Evolutionary conservation across 257 asterid genomes (phyloP).

Genomic region (Scutellaria baicalensis): DNA sequence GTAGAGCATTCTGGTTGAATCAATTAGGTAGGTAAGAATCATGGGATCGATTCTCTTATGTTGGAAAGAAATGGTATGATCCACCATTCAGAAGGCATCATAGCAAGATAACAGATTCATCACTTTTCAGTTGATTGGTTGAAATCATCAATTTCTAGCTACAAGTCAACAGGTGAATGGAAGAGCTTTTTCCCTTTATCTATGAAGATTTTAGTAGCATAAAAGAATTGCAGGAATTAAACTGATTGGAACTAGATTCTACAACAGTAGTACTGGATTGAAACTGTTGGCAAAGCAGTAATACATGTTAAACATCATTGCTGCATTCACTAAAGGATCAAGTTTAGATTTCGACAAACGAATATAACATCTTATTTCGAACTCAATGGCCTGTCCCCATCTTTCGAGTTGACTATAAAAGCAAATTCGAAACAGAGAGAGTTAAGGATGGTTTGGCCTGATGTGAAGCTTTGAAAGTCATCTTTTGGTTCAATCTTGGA

Average conservation of each 20-base stretch:
- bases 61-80: constrained; percentile 37
- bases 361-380: constrained; percentile 25
- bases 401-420: constrained; percentile 33
- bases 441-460: too few relatives aligned
- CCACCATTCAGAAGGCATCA: constrained; percentile 35
- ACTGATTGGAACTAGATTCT: constrained; percentile 73
- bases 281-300: too few relatives aligned
- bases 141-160: too few relatives aligned
- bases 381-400: constrained; percentile 83
- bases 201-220: background rate
- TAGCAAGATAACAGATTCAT: too few relatives aligned
- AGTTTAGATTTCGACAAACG: constrained; percentile 17
- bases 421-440: background rate
- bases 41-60: constrained; percentile 66
- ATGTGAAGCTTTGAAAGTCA: too few relatives aligned
- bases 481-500: too few relatives aligned
- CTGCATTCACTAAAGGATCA: constrained; percentile 30
- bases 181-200: too few relatives aligned
- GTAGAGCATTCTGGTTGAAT: constrained; percentile 50
- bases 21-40: constrained; percentile 39
- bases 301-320: constrained; percentile 41
- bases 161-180: too few relatives aligned
- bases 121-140: too few relatives aligned
- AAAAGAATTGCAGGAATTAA: constrained; percentile 38
- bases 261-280: too few relatives aligned